phyloP scores from a whole-genome alignment of 352 stramenopile genomes.

The Globisporangium cederbergense region DNA sequence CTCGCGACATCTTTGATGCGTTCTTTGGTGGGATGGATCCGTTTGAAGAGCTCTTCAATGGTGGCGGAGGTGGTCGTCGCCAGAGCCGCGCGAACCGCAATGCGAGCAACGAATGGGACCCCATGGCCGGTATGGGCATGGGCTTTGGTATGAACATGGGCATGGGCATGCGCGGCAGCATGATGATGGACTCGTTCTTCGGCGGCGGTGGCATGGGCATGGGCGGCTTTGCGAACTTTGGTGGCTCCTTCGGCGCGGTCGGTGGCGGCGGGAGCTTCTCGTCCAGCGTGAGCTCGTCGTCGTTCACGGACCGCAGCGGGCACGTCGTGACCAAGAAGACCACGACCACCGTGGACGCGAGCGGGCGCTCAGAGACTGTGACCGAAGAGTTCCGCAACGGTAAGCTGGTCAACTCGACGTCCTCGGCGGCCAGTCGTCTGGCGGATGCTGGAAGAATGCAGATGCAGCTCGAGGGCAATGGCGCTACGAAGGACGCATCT shows the following conservation, averaged over 20 bases:
- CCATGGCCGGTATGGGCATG: slow-evolving; percentile 19
- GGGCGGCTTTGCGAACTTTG: slow-evolving; percentile 8
- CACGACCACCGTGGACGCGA: slow-evolving; percentile 47
- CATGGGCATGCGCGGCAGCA: slow-evolving; percentile 20
- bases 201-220: slow-evolving; percentile 17
- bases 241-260: slow-evolving; percentile 17
- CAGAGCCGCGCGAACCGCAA: neutral
- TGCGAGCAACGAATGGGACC: slow-evolving; percentile 2
- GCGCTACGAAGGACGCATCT: no score
- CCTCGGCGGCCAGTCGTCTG: slow-evolving; percentile 39
- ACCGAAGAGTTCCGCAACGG: slow-evolving; percentile 77
- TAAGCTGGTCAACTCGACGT: slow-evolving; percentile 52
- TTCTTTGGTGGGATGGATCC: slow-evolving; percentile 62
- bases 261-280: slow-evolving; percentile 28
- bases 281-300: slow-evolving; percentile 60
- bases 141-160: slow-evolving; percentile 35
- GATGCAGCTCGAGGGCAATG: slow-evolving; percentile 27
- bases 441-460: slow-evolving; percentile 60
- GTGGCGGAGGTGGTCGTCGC: slow-evolving; percentile 16
- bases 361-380: slow-evolving; percentile 51
- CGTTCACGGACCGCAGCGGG: slow-evolving; percentile 63
- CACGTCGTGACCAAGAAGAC: slow-evolving; percentile 77
- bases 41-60: slow-evolving; percentile 53
- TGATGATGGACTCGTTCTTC: slow-evolving; percentile 56
- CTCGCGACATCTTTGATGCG: slow-evolving; percentile 66